Evolutionary conservation across 2,329 filamentous ascomycete species (phyloP).

Genomic region (Nemania serpens): DNA sequence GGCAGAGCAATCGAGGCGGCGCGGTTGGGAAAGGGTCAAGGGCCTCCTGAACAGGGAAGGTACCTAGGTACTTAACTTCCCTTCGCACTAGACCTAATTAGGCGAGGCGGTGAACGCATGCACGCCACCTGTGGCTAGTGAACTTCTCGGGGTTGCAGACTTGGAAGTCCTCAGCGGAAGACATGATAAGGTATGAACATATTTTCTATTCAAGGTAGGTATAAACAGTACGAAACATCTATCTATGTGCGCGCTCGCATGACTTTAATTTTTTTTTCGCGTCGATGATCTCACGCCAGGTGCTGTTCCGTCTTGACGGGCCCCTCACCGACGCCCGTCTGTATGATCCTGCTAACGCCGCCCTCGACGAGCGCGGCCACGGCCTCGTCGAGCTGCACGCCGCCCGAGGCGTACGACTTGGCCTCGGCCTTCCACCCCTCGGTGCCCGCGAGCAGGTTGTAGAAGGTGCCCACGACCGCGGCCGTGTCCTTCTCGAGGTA

Average conservation of each 20-base stretch:
- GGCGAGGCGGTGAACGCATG: no score
- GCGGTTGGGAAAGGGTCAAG: no score
- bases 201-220: constrained; percentile 18
- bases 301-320: constrained; percentile 80
- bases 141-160: no score
- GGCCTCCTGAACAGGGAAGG: no score
- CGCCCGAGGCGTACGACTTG: constrained; percentile 53
- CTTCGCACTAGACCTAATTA: no score
- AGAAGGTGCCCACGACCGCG: constrained; percentile 77
- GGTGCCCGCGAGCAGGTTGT: constrained; percentile 65
- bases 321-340: constrained; percentile 89
- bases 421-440: constrained; percentile 72
- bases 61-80: no score
- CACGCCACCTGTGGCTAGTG: no score
- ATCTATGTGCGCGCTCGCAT: constrained; percentile 17
- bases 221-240: constrained; percentile 12
- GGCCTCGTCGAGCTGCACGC: constrained; percentile 65
- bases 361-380: constrained; percentile 70
- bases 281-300: constrained; percentile 60
- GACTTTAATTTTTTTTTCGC: not conserved
- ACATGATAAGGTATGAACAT: not conserved
- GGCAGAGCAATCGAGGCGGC: no score
- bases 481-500: constrained; percentile 80
- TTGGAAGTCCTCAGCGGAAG: no score
- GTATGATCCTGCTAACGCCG: constrained; percentile 86